Percentiles rank a stretch among this genome's conserved stretches.
Evolutionary conservation across 352 stramenopile species (phyloP).

Genomic region (Globisporangium mamillatum): DNA sequence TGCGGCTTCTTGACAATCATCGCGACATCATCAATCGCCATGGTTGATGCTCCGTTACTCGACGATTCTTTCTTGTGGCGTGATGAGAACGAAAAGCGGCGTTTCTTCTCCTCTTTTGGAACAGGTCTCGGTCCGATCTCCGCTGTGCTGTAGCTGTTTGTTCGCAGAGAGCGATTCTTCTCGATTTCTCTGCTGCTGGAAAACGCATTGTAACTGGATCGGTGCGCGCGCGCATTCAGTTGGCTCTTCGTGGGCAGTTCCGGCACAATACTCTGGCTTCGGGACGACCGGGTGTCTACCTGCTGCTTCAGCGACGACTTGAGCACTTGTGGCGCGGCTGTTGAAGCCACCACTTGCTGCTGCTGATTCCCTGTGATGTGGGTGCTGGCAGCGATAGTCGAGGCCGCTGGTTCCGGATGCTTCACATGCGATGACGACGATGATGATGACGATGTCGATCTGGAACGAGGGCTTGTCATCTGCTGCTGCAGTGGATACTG

Average conservation of each 20-base stretch:
- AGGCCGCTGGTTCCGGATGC: not conserved
- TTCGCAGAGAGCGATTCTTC: constrained; percentile 3
- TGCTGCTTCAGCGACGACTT: constrained; percentile 15
- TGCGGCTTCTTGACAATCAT: constrained; percentile 51
- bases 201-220: constrained; percentile 11
- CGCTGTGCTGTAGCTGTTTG: constrained; percentile 18
- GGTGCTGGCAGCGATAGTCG: not conserved
- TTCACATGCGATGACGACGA: not conserved
- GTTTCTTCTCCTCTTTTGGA: constrained; percentile 32
- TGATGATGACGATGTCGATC: not conserved
- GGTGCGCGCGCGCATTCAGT: constrained; percentile 6
- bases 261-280: constrained; percentile 18
- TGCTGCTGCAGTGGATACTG: not conserved
- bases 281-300: not conserved
- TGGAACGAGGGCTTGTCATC: not conserved
- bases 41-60: constrained; percentile 5
- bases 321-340: not conserved
- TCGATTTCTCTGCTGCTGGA: constrained; percentile 1
- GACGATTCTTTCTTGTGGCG: constrained; percentile 24
- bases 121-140: not conserved
- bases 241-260: constrained; percentile 16
- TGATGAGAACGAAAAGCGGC: constrained; percentile 44
- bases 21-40: constrained; percentile 45
- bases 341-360: not conserved
- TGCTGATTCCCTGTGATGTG: not conserved